phyloP scores from a whole-genome alignment of 331 rosid genomes.

The Phaseolus coccineus region DNA sequence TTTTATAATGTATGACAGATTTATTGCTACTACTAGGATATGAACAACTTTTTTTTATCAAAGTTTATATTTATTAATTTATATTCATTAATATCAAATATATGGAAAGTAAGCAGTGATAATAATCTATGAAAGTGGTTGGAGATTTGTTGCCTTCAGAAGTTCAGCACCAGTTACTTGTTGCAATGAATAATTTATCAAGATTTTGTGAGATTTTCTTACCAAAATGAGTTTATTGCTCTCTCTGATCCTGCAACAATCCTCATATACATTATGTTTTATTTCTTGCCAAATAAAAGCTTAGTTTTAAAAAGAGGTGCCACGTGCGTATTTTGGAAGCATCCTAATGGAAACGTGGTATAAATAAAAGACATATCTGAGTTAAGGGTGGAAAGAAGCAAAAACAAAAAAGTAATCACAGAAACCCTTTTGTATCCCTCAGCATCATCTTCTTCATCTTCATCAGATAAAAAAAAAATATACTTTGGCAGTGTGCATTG shows the following conservation, averaged over 20 bases:
- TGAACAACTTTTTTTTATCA: neutral
- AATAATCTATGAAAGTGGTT: neutral
- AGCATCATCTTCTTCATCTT: neutral
- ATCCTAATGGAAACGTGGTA: constrained; percentile 13
- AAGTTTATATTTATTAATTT: too few species aligned
- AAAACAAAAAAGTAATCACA: neutral
- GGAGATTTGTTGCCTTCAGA: neutral
- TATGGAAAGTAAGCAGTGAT: neutral
- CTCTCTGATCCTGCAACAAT: neutral
- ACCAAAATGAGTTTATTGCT: neutral
- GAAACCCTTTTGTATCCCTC: neutral
- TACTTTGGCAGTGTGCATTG: neutral
- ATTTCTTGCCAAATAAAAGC: too few species aligned
- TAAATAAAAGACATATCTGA: neutral
- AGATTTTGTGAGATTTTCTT: neutral
- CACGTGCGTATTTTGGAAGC: constrained; percentile 34
- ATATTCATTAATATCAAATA: neutral
- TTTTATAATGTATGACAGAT: too few species aligned
- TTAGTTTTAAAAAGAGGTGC: neutral
- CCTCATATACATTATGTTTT: neutral
- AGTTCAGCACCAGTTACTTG: neutral
- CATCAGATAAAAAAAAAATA: neutral
- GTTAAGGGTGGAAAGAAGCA: neutral
- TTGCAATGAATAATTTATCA: neutral
- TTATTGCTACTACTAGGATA: too few species aligned